phyloP scores from a whole-genome alignment of 306 rosid species.

The Corylus avellana region DNA sequence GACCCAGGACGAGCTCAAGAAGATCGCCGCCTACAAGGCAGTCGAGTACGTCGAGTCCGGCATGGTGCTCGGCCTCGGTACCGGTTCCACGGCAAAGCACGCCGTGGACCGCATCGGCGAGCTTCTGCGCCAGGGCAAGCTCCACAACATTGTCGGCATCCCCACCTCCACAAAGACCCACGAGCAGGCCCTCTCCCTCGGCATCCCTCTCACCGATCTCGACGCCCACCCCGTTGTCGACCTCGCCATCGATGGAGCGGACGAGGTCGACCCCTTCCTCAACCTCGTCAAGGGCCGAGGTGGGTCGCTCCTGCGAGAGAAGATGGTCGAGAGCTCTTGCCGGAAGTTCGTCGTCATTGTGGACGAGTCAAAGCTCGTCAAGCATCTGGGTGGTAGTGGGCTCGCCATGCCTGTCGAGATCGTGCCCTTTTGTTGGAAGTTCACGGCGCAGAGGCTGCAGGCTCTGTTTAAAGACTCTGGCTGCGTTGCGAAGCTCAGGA shows the following conservation, averaged over 20 bases:
- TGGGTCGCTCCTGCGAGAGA: constrained; percentile 78
- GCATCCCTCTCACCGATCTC: constrained; percentile 78
- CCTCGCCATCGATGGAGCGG: constrained; percentile 91
- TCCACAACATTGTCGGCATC: constrained; percentile 63
- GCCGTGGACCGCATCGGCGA: constrained; percentile 82
- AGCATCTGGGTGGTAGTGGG: constrained; percentile 67
- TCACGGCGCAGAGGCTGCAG: constrained; percentile 54
- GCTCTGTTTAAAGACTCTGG: constrained; percentile 53
- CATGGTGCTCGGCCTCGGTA: constrained; percentile 88
- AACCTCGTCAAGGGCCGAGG: constrained; percentile 88
- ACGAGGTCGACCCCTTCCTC: constrained; percentile 74
- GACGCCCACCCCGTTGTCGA: constrained; percentile 68
- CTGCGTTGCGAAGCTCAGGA: constrained; percentile 67
- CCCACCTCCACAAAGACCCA: constrained; percentile 80
- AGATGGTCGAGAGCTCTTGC: constrained; percentile 81
- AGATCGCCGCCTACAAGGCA: constrained; percentile 89
- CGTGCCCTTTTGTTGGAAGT: constrained; percentile 78
- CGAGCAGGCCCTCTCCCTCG: constrained; percentile 67
- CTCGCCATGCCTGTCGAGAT: constrained; percentile 88
- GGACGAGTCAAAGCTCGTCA: constrained; percentile 75
- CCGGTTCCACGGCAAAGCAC: constrained; percentile 86
- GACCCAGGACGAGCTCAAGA: constrained; percentile 82
- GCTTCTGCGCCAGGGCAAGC: constrained; percentile 67
- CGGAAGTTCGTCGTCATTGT: constrained; percentile 75
- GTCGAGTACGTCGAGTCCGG: constrained; percentile 83